Base-by-base conservation (phyloP, 495 filamentous ascomycete genomes). In the Podospora comata region DNA sequence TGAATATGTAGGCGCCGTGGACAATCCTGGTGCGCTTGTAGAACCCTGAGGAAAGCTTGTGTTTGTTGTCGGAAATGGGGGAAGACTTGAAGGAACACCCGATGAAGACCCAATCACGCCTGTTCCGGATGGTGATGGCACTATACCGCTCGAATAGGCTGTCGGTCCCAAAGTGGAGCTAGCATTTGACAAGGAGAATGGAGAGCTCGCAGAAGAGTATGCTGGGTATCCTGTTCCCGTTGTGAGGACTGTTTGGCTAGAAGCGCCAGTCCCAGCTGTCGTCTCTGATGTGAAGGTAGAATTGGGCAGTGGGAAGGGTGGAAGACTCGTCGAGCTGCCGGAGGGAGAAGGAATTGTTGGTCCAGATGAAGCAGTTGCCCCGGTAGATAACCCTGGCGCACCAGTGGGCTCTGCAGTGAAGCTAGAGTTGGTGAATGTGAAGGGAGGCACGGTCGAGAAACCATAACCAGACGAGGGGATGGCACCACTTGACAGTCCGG, bases 51-150 rank as follows among this genome's bases (percentile, higher is more conserved):
- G 28, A 1, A 32, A 67, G 56, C 55, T 71, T 4, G 67, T 60
- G 32, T 73, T 73, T 4, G 67, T 56, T n/a, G 59, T 18, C 4
- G 71, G 71, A 18, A 70, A 72, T 15, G 71, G 71, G 27, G 68
- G 60, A 27, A 58, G 23, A 23, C 13, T 59, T 26, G 64, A 28
- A 19, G 67, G 34, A 7, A 4, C 18, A 4, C 56, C 26, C 7
- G 55, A 27, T 18, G 57, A 9, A 11, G 54, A 13, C 2, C 44
- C 62, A 20, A 19, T 18, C 11, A 16, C 6, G 0, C 32, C 67
- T 32, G 67, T 68, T 55, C 54, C 66, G 2, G 65, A 67, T 9
- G 65, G 62, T 0, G 59, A 61, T 16, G n/a, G 30, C 16, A 30
- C 23, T 18, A 61, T 30, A 15, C 27, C 30, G 3, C 59, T 61